Conservation (phyloP, 495 filamentous ascomycete species). For the Neurospora hispaniola region DNA sequence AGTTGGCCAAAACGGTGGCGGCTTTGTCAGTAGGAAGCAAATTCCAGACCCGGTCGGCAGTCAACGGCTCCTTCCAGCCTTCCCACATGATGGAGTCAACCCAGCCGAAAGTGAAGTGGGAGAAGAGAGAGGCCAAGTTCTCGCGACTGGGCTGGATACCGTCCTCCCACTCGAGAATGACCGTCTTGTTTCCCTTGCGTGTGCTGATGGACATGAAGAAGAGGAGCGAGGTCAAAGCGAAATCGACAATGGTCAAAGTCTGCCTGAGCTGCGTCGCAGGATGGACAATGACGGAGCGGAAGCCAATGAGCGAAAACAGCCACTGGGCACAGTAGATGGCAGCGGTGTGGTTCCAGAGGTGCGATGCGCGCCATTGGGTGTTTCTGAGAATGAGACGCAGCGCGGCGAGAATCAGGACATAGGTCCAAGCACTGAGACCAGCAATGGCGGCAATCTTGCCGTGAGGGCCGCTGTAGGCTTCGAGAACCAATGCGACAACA, state of each 20-base stretch:
- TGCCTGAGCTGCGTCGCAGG: constrained; percentile 51
- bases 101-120: constrained; percentile 82
- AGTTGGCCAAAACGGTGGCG: constrained; percentile 63
- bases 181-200: constrained; percentile 83
- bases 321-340: constrained; percentile 77
- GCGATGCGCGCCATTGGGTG: constrained; percentile 53
- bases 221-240: constrained; percentile 62
- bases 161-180: constrained; percentile 77
- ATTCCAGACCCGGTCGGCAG: constrained; percentile 85
- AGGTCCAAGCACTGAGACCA: constrained; percentile 63
- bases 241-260: constrained; percentile 55
- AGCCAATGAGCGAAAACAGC: constrained; percentile 61
- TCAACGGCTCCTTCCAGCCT: constrained; percentile 80
- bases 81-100: constrained; percentile 80
- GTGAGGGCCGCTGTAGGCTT: constrained; percentile 20
- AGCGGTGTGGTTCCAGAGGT: constrained; percentile 89
- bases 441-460: constrained; percentile 48
- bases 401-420: constrained; percentile 64
- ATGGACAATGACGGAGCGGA: constrained; percentile 80
- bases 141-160: constrained; percentile 77
- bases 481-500: constrained; percentile 42
- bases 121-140: constrained; percentile 77
- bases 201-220: constrained; percentile 66
- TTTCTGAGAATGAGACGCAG: constrained; percentile 64
- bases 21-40: constrained; percentile 81